phyloP scores from a whole-genome alignment of 1,284 basidiomycete species.

The Cutaneotrichosporon dermatis region DNA sequence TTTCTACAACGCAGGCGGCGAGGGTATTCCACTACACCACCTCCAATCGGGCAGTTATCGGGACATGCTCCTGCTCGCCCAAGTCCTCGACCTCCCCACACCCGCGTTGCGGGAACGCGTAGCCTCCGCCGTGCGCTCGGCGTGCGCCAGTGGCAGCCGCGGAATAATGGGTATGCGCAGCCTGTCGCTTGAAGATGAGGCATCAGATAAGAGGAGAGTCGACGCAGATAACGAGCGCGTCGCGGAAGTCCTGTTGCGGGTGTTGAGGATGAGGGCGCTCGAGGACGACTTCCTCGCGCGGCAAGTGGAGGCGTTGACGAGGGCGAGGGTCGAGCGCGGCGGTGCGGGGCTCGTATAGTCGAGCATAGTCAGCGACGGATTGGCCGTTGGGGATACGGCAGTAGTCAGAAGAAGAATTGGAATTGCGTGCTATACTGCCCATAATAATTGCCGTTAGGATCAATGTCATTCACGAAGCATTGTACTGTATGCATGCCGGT shows the following conservation, averaged over 20 bases:
- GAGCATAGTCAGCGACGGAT: too few relatives aligned
- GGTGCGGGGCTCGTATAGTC: too few relatives aligned
- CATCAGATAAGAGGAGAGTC: neutral
- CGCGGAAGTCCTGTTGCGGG: constrained; percentile 45
- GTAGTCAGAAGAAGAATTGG: too few relatives aligned
- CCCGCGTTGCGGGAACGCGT: constrained; percentile 37
- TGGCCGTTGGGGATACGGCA: too few relatives aligned
- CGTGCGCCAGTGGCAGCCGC: constrained; percentile 2
- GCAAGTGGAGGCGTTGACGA: constrained; percentile 6
- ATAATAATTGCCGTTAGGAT: too few relatives aligned
- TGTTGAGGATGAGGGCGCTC: constrained; percentile 41
- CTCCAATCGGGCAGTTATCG: constrained; percentile 41
- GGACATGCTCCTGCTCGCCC: constrained; percentile 45
- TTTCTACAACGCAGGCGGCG: constrained; percentile 47
- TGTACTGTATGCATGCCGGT: too few relatives aligned
- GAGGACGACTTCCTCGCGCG: constrained; percentile 28
- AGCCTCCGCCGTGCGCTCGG: constrained; percentile 39
- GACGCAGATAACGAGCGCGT: constrained; percentile 37
- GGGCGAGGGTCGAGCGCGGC: constrained; percentile 6
- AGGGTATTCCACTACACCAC: constrained; percentile 39
- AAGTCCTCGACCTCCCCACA: constrained; percentile 46
- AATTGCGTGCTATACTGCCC: too few relatives aligned
- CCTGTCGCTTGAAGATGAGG: neutral
- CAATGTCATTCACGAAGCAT: too few relatives aligned
- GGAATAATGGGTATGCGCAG: neutral